These are phyloP conservation scores for Lepidium sativum DNA, from an alignment of 345 rosid genomes.

Conservation along the genomic window DNA sequence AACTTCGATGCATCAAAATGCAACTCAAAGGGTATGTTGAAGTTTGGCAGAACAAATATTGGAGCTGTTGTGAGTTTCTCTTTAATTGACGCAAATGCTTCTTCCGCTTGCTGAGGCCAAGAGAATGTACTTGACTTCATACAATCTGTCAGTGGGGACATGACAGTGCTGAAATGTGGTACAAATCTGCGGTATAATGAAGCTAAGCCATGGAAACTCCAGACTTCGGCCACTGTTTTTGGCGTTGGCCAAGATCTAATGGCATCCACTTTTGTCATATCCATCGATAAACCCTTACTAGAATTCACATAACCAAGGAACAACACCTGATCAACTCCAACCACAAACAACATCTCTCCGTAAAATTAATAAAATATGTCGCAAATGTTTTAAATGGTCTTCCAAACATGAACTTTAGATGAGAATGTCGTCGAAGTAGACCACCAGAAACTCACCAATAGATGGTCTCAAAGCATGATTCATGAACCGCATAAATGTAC, in stretches of 20 bases:
- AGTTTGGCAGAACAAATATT: too few species aligned
- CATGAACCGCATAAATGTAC: too few species aligned
- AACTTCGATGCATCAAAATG: too few species aligned
- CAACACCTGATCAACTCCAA: background rate
- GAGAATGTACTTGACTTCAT: background rate
- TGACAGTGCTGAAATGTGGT: background rate
- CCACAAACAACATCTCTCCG: background rate
- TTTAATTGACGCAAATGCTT: rapidly evolving
- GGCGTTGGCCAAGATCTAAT: background rate
- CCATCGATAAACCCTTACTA: rapidly evolving
- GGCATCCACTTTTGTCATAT: background rate
- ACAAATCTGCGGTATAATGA: background rate
- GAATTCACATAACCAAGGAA: background rate
- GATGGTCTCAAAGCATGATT: too few species aligned
- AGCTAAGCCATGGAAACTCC: background rate
- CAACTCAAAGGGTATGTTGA: too few species aligned
- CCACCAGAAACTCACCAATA: too few species aligned
- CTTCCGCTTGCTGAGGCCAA: background rate
- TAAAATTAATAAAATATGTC: background rate
- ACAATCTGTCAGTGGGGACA: background rate
- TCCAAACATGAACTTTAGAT: background rate
- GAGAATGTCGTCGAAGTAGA: too few species aligned
- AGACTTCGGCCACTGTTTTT: rapidly evolving
- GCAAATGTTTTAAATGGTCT: background rate
- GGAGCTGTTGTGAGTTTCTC: background rate